Evolutionary conservation across 2,329 filamentous ascomycete genomes (phyloP).

Genomic region (Scorias spongiosa): DNA sequence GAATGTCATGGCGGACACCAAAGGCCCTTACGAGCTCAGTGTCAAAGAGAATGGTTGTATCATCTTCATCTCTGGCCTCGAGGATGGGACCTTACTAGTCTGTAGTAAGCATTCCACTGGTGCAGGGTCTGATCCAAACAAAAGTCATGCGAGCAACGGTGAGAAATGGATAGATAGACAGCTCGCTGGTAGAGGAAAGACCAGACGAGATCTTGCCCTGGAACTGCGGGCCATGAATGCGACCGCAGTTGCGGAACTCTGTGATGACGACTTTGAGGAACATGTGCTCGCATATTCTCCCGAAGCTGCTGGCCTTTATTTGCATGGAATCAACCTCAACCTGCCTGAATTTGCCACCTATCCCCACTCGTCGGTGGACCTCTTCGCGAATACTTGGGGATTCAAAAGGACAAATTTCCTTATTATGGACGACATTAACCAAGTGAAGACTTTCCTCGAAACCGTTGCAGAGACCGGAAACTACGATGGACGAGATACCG

Average conservation of each 20-base stretch:
- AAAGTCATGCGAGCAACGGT: conserved; percentile 74
- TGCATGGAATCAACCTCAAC: conserved; percentile 94
- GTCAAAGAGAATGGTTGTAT: conserved; percentile 99
- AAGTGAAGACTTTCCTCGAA: conserved; percentile 71
- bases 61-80: conserved; percentile 85
- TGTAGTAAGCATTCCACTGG: conserved; percentile 98
- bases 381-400: conserved; percentile 83
- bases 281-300: conserved; percentile 82
- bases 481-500: conserved; percentile 81
- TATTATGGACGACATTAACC: conserved; percentile 55
- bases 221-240: conserved; percentile 66
- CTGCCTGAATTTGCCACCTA: conserved; percentile 84
- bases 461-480: conserved; percentile 74
- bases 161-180: conserved; percentile 72
- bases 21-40: conserved; percentile 84
- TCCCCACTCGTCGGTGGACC: conserved; percentile 65
- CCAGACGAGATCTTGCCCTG: conserved; percentile 59
- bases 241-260: conserved; percentile 92
- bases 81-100: conserved; percentile 80
- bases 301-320: conserved; percentile 74
- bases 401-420: conserved; percentile 83
- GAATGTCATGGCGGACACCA: conserved; percentile 59
- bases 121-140: conserved; percentile 48
- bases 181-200: conserved; percentile 61
- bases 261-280: conserved; percentile 92